phyloP scores from a whole-genome alignment of 1,284 basidiomycete species.

The Puccinia hordei region DNA sequence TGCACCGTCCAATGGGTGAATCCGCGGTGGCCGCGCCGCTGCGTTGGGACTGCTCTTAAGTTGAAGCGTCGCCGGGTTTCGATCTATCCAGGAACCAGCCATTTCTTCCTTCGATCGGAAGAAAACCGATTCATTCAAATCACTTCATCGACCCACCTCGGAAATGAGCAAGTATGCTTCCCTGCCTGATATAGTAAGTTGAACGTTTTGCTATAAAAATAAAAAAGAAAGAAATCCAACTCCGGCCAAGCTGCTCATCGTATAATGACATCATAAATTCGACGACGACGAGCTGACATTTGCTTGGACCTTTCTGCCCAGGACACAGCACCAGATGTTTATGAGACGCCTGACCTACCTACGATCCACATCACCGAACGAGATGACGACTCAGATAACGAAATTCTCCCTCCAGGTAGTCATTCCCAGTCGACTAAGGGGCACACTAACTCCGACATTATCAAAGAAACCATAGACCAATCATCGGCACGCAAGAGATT shows the following conservation, averaged over 20 bases:
- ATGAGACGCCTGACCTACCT: conserved; percentile 81
- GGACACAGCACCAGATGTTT: conserved; percentile 88
- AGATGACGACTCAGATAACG: conserved; percentile 48
- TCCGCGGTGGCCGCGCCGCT: too few relatives aligned
- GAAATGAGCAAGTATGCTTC: conserved; percentile 72
- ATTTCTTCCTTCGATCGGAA: too few relatives aligned
- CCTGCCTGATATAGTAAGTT: conserved; percentile 82
- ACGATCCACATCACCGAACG: conserved; percentile 59
- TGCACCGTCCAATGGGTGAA: too few relatives aligned
- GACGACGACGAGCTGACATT: neutral
- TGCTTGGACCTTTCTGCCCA: conserved; percentile 57
- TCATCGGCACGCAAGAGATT: conserved; percentile 35
- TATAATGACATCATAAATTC: neutral
- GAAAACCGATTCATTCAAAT: too few relatives aligned
- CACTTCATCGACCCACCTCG: neutral
- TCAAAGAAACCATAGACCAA: conserved; percentile 37
- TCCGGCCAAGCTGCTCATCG: neutral
- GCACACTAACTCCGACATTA: conserved; percentile 27
- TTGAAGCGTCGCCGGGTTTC: too few relatives aligned
- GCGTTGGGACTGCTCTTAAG: too few relatives aligned
- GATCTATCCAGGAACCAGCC: too few relatives aligned
- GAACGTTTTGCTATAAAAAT: too few relatives aligned
- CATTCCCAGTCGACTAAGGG: conserved; percentile 3
- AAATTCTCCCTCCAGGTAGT: neutral
- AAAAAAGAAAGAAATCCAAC: too few relatives aligned